phyloP scores from a whole-genome alignment of 2,329 filamentous ascomycete genomes.

The Exophiala sp. region DNA sequence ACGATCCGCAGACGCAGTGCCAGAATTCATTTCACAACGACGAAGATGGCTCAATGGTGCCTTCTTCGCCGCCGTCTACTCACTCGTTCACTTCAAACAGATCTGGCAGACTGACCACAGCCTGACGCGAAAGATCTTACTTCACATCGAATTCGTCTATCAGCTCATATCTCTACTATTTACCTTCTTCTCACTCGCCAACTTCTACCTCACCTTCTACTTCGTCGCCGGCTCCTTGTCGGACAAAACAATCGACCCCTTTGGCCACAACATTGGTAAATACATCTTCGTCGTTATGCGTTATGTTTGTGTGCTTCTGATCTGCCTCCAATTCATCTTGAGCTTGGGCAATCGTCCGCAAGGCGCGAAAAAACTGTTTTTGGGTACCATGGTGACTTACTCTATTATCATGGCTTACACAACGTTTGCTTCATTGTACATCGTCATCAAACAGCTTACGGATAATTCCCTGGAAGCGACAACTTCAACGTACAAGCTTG shows the following conservation, averaged over 20 bases:
- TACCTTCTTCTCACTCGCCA: slow-evolving; percentile 96
- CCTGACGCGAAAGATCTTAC: slow-evolving; percentile 77
- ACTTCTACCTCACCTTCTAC: slow-evolving; percentile 99
- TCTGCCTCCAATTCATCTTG: slow-evolving; percentile 92
- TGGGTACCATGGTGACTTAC: slow-evolving; percentile 85
- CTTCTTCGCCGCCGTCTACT: slow-evolving; percentile 98
- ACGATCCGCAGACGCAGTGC: slow-evolving; percentile 67
- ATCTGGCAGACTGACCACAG: slow-evolving; percentile 93
- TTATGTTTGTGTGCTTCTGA: slow-evolving; percentile 81
- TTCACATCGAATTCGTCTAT: slow-evolving; percentile 94
- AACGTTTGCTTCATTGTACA: slow-evolving; percentile 81
- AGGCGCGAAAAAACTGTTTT: slow-evolving; percentile 86
- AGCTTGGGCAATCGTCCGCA: slow-evolving; percentile 95
- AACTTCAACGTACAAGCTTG: slow-evolving; percentile 54
- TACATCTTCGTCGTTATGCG: slow-evolving; percentile 83
- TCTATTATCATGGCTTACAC: slow-evolving; percentile 94
- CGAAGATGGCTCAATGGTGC: slow-evolving; percentile 97
- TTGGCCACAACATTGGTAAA: slow-evolving; percentile 78
- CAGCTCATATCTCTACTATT: slow-evolving; percentile 90
- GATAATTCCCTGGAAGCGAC: slow-evolving; percentile 42
- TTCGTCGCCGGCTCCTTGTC: slow-evolving; percentile 90
- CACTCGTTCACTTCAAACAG: slow-evolving; percentile 88
- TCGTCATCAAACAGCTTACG: slow-evolving; percentile 77
- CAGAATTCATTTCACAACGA: slow-evolving; percentile 95
- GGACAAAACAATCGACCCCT: slow-evolving; percentile 78